A percentile compares a stretch with the other conserved stretches of the same genome.
Evolutionary conservation across 2,329 filamentous ascomycete species (phyloP).

Genomic region (Penicillium sp.): DNA sequence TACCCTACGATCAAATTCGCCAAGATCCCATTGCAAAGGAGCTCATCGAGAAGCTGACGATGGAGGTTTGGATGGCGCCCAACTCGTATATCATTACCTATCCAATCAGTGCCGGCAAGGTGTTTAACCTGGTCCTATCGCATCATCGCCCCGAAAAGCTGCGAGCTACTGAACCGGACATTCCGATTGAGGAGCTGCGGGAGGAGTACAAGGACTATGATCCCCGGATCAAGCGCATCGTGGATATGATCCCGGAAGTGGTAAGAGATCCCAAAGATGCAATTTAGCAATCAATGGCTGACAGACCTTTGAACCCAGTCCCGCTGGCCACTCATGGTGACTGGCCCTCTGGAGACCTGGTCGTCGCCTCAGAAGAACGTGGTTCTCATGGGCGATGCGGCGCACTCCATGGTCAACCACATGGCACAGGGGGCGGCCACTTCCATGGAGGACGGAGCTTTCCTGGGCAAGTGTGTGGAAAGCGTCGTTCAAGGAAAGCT

Average conservation of each 20-base stretch:
- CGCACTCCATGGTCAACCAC: constrained; percentile 45
- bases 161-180: constrained; percentile 36
- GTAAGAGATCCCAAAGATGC: constrained; percentile 6
- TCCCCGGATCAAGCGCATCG: constrained; percentile 43
- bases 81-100: constrained; percentile 48
- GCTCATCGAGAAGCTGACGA: constrained; percentile 41
- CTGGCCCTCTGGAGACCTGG: constrained; percentile 44
- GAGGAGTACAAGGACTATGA: constrained; percentile 47
- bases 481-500: constrained; percentile 37
- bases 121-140: constrained; percentile 50
- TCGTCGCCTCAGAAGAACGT: constrained; percentile 43
- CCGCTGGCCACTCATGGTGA: constrained; percentile 47
- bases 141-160: constrained; percentile 39
- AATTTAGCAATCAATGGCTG: background rate
- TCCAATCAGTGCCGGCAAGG: constrained; percentile 44
- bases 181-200: constrained; percentile 45
- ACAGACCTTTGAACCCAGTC: constrained; percentile 8
- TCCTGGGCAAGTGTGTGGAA: constrained; percentile 39
- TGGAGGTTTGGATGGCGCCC: constrained; percentile 45
- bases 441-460: constrained; percentile 46
- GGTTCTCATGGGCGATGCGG: constrained; percentile 47
- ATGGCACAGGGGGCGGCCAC: constrained; percentile 49
- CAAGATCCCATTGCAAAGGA: constrained; percentile 43
- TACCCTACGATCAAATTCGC: constrained; percentile 45
- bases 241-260: constrained; percentile 41